Evolutionary conservation across 768 basidiomycete genomes (phyloP).

Genomic region (Dioszegia hungarica): DNA sequence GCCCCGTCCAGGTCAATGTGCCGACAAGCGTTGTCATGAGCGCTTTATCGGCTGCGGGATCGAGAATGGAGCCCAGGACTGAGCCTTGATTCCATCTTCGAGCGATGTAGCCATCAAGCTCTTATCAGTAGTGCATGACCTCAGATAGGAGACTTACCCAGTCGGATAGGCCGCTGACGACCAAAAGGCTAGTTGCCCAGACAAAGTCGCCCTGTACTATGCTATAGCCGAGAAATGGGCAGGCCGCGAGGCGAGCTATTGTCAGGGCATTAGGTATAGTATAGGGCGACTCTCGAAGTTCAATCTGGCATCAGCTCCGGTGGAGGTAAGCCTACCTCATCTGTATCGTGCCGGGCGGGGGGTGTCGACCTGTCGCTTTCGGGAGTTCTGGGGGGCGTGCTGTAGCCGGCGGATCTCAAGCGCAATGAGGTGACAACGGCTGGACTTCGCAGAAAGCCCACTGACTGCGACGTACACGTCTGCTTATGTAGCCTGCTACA

Average conservation of each 20-base stretch:
- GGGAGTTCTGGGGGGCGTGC: too few species aligned
- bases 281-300: slow-evolving; percentile 55
- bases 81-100: slow-evolving; percentile 77
- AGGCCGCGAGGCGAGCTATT: slow-evolving; percentile 75
- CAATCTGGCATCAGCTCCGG: too few species aligned
- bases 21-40: slow-evolving; percentile 90
- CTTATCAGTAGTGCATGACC: slow-evolving; percentile 11
- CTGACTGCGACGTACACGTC: too few species aligned
- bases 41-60: slow-evolving; percentile 94
- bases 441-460: too few species aligned
- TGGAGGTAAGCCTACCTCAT: too few species aligned
- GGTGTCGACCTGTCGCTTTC: too few species aligned
- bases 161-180: slow-evolving; percentile 90
- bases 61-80: slow-evolving; percentile 91
- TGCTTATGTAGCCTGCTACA: too few species aligned
- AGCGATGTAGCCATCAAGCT: slow-evolving; percentile 91
- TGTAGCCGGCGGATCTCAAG: too few species aligned
- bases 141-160: slow-evolving; percentile 60
- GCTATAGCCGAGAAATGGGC: slow-evolving; percentile 86
- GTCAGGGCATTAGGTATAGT: slow-evolving; percentile 90
- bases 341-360: too few species aligned
- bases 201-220: slow-evolving; percentile 75
- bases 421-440: too few species aligned
- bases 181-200: slow-evolving; percentile 73
- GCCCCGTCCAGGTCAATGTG: slow-evolving; percentile 72